Percentiles rank a stretch among this genome's conserved stretches.
Evolutionary conservation across 1,139 yeast genomes (phyloP).

Genomic region (Zygosaccharomyces pseudobailii): DNA sequence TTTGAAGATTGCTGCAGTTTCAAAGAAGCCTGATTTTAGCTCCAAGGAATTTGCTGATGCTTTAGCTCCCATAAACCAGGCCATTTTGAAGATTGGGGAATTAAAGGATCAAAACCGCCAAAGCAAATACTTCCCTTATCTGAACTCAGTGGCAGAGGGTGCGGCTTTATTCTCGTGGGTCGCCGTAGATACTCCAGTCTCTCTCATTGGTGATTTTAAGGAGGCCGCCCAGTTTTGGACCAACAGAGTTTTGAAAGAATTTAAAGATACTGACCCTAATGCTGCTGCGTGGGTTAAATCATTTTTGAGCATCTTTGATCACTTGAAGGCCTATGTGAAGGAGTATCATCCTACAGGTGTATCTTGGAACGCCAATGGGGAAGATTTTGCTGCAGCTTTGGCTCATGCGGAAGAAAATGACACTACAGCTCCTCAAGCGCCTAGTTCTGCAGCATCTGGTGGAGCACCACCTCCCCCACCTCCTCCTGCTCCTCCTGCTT

Average conservation of each 20-base stretch:
- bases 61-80: conserved; percentile 64
- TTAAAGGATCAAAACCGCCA: conserved; percentile 73
- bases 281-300: conserved; percentile 79
- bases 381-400: conserved; percentile 44
- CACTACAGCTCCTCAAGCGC: conserved; percentile 21
- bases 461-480: conserved; percentile 40
- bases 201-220: conserved; percentile 73
- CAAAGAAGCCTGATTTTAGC: conserved; percentile 60
- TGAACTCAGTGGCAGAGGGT: conserved; percentile 84
- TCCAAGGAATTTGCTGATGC: conserved; percentile 53
- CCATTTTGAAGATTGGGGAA: conserved; percentile 52
- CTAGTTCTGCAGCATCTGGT: conserved; percentile 16
- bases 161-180: conserved; percentile 91
- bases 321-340: conserved; percentile 66
- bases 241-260: conserved; percentile 81
- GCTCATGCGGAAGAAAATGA: conserved; percentile 30
- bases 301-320: conserved; percentile 60
- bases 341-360: conserved; percentile 79
- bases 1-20: conserved; percentile 52
- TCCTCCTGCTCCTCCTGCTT: conserved; percentile 72
- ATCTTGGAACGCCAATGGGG: conserved; percentile 64
- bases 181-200: conserved; percentile 60
- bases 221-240: conserved; percentile 95
- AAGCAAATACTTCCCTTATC: conserved; percentile 60
- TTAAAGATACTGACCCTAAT: conserved; percentile 59